Base-by-base conservation (phyloP, 192 early-diverging fungal species). In the Paraglomus occultum region DNA sequence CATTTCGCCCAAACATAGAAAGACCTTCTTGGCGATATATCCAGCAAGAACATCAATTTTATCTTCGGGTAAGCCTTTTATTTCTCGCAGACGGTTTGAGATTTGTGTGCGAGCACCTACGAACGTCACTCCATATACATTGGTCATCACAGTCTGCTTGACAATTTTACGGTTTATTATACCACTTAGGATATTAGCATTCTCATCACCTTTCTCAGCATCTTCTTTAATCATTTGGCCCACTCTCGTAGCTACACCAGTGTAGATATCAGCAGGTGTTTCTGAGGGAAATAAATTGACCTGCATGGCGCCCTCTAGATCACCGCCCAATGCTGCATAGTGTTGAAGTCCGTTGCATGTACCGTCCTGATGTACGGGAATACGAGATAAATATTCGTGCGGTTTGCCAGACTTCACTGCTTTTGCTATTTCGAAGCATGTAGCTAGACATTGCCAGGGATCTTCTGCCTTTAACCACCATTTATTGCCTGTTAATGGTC, bases 121-220 rank as follows among this genome's bases (percentile, higher is more conserved):
- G 71, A 96, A 91, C 1, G 97, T 99, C 55, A 99, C 97, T 39
- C 97, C 97, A 55, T 99, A 99, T 5, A 96, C 95, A 74, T 95
- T 97, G 57, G 97, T 99, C 97, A 99, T 99, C 70, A 99, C 95
- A 0, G 97, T 96, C 72, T 99, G 95, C 81, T 99, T 99, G 60
- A 99, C 94, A 47, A 99, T 85, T 81, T 96, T 96, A 57, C 97
- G 90, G 9, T 85, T 90, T 50, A 99, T 81, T 65, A 85, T 85
- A 67, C 83, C 85, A 31, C 81, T 65, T 68, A 95, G 81, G 4
- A 90, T 72, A 65, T 83, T 11, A 5, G 94, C 94, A 60, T 80
- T 72, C 42, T 73, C 69, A 17, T 89, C 77, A n/a, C 87, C 92
- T 4, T 69, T 67, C 4, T 74, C 80, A 22, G 85, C 88, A 59